Percentiles rank a stretch among this genome's conserved stretches.
Evolutionary conservation across 2,329 filamentous ascomycete species (phyloP).

Genomic region (Arachnomyces sp.): DNA sequence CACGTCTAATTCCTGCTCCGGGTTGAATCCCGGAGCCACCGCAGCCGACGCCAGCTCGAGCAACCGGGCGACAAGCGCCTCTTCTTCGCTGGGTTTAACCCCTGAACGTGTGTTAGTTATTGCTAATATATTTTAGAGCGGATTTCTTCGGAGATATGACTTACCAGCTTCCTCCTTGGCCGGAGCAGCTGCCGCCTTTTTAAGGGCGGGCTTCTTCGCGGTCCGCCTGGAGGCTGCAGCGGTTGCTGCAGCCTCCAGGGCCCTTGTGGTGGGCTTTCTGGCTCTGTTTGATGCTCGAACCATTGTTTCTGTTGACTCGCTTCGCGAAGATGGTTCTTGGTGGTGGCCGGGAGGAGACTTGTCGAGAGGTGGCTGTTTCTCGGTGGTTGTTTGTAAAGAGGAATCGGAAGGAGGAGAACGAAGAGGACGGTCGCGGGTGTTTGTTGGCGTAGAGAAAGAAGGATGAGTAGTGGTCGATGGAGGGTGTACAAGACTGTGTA

Average conservation of each 20-base stretch:
- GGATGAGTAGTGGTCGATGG: too few relatives aligned
- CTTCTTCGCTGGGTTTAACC: conserved; percentile 5
- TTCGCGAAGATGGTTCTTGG: conserved; percentile 4
- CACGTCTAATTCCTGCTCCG: conserved; percentile 12
- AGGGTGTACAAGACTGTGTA: too few relatives aligned
- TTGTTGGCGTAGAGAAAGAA: conserved; percentile 2
- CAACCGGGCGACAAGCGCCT: conserved; percentile 12
- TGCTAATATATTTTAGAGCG: neutral
- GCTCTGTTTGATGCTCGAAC: conserved; percentile 21
- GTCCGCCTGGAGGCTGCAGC: conserved; percentile 1
- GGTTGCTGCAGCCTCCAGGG: conserved; percentile 18
- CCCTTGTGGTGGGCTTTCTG: conserved; percentile 24
- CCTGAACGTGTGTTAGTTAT: neutral
- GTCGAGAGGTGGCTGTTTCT: conserved; percentile 11
- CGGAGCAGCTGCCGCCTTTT: neutral
- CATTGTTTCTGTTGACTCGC: conserved; percentile 12
- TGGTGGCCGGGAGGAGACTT: too few relatives aligned
- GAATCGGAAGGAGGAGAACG: conserved; percentile 6
- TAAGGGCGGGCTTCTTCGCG: too few relatives aligned
- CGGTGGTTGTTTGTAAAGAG: conserved; percentile 1
- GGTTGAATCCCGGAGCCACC: conserved; percentile 13
- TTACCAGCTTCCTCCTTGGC: conserved; percentile 4
- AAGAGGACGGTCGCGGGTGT: conserved; percentile 11
- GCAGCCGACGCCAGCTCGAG: conserved; percentile 14
- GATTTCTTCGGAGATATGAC: neutral